phyloP scores from a whole-genome alignment of 805 yeast species.

The Pichia pseudocactophila region DNA sequence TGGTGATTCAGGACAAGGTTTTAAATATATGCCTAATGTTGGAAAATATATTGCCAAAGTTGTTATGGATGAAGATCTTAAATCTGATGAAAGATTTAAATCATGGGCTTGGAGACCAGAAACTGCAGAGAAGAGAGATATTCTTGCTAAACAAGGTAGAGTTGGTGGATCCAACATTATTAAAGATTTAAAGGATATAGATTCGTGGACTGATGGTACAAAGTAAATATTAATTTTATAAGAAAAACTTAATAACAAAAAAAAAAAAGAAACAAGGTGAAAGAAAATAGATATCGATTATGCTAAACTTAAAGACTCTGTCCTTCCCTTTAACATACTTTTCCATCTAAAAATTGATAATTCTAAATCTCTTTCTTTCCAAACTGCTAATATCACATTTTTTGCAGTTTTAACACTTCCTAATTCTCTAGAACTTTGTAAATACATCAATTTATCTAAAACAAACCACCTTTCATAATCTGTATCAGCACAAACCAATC shows the following conservation, averaged over 20 bases:
- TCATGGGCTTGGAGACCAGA: slow-evolving; percentile 33
- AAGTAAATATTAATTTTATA: no score
- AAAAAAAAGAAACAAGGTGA: no score
- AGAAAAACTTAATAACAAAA: no score
- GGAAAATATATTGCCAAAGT: slow-evolving; percentile 33
- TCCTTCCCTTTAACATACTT: slow-evolving; percentile 30
- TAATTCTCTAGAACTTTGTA: slow-evolving; percentile 31
- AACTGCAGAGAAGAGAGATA: slow-evolving; percentile 27
- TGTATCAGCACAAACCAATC: slow-evolving; percentile 28
- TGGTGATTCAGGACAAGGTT: slow-evolving; percentile 43
- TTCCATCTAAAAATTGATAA: slow-evolving; percentile 26
- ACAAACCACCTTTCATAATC: slow-evolving; percentile 35
- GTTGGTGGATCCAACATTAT: slow-evolving; percentile 16
- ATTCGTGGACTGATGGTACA: slow-evolving; percentile 11
- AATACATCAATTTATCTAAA: slow-evolving; percentile 24
- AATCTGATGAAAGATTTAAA: slow-evolving; percentile 19
- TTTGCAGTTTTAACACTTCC: slow-evolving; percentile 32
- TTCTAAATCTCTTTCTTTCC: slow-evolving; percentile 34
- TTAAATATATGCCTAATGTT: slow-evolving; percentile 38
- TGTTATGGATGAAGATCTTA: slow-evolving; percentile 24
- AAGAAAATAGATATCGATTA: slow-evolving; percentile 8
- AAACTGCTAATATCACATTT: slow-evolving; percentile 28
- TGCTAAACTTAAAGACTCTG: slow-evolving; percentile 32
- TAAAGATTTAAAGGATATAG: slow-evolving; percentile 14
- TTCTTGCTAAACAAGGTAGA: slow-evolving; percentile 13